Evolutionary conservation across 495 filamentous ascomycete genomes (phyloP).

Genomic region (Sabuloglossum arenarium): DNA sequence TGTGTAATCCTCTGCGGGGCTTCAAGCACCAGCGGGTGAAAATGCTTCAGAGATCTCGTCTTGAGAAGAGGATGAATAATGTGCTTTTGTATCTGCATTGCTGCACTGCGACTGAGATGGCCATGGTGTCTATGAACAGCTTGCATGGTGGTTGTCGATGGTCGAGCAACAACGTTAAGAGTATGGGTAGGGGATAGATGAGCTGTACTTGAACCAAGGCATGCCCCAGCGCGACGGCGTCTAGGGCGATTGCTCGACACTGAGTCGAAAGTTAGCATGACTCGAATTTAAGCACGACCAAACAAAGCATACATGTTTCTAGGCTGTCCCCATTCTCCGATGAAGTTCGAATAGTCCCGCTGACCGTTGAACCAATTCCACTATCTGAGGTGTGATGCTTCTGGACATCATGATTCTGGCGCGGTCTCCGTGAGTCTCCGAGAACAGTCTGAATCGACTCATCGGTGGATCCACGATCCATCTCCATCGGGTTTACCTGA

Average conservation of each 20-base stretch:
- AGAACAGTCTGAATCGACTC: neutral
- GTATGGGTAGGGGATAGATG: neutral
- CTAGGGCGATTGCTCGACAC: neutral
- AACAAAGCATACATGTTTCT: conserved; percentile 14
- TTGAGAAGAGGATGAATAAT: conserved; percentile 35
- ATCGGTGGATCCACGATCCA: neutral
- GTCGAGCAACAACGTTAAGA: neutral
- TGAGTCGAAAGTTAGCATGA: neutral
- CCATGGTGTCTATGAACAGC: conserved; percentile 9
- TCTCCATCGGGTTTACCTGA: neutral
- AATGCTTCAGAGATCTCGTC: conserved; percentile 41
- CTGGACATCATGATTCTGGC: conserved; percentile 10
- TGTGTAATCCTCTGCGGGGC: conserved; percentile 55
- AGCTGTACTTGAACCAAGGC: neutral
- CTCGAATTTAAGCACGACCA: conserved; percentile 5
- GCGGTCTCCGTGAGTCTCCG: neutral
- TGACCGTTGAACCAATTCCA: conserved; percentile 35
- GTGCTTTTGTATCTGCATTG: conserved; percentile 32
- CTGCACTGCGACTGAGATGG: conserved; percentile 11
- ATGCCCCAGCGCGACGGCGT: neutral
- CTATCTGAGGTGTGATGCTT: conserved; percentile 27
- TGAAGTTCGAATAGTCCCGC: conserved; percentile 12
- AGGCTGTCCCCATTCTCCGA: conserved; percentile 4
- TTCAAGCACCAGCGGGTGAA: conserved; percentile 54
- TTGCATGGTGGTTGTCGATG: neutral